Percentiles rank a stretch among this genome's conserved stretches.
phyloP scores from a whole-genome alignment of 2,329 filamentous ascomycete species.

The Scedosporium aurantiacum region DNA sequence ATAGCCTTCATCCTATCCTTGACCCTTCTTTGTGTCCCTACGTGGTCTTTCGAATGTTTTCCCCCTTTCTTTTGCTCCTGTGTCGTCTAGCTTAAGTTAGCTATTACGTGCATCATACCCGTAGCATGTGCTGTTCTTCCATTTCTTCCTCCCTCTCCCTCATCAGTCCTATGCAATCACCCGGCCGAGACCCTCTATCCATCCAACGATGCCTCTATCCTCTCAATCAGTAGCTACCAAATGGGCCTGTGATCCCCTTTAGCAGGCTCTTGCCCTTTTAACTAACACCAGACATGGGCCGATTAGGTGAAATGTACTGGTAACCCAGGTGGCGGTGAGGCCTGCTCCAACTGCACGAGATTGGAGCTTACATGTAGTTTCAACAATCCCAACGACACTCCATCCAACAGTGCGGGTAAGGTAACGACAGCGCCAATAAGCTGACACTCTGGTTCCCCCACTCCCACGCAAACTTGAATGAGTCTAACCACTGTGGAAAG shows the following conservation, averaged over 20 bases:
- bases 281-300: conserved; percentile 2
- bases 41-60: too few relatives aligned
- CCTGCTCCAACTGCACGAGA: conserved; percentile 26
- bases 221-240: too few relatives aligned
- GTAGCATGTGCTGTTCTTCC: too few relatives aligned
- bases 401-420: conserved; percentile 9
- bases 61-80: too few relatives aligned
- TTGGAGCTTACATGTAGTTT: conserved; percentile 27
- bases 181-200: not conserved
- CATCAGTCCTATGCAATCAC: not conserved
- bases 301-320: conserved; percentile 31
- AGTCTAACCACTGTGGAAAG: conserved; percentile 2
- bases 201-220: too few relatives aligned
- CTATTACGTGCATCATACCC: too few relatives aligned
- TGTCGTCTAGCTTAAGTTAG: too few relatives aligned
- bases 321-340: conserved; percentile 19
- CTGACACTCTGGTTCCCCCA: too few relatives aligned
- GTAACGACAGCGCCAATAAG: not conserved
- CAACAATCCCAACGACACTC: conserved; percentile 6
- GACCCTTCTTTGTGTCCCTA: too few relatives aligned
- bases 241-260: too few relatives aligned
- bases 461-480: not conserved
- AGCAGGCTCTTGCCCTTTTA: not conserved
- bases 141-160: too few relatives aligned
- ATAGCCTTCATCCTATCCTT: too few relatives aligned